Evolutionary conservation across 192 early-diverging fungal species (phyloP).

Genomic region (Phlyctochytrium planicorne): DNA sequence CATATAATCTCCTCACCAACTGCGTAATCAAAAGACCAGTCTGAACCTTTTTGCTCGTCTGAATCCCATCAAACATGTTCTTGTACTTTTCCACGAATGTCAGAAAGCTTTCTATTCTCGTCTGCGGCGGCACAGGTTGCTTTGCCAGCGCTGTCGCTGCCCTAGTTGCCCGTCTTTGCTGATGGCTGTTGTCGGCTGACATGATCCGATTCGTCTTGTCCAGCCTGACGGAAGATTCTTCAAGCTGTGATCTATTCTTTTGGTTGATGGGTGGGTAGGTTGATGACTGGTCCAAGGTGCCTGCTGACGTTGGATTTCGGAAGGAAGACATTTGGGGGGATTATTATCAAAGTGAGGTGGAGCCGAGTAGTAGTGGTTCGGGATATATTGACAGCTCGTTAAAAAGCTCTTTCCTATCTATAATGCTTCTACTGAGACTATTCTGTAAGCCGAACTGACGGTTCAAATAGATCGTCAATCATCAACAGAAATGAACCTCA

Average conservation of each 20-base stretch:
- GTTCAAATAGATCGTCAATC: too few relatives aligned
- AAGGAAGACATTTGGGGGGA: too few relatives aligned
- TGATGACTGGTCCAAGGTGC: too few relatives aligned
- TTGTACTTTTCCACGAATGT: not conserved
- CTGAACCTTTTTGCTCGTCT: not conserved
- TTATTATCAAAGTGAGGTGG: too few relatives aligned
- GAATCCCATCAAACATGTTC: not conserved
- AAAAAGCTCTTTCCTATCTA: too few relatives aligned
- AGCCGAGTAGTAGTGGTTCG: too few relatives aligned
- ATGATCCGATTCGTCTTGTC: not conserved
- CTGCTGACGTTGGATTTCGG: too few relatives aligned
- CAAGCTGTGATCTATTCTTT: not conserved
- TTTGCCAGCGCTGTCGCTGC: not conserved
- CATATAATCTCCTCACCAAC: not conserved
- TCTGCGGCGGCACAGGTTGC: not conserved
- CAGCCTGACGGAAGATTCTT: not conserved
- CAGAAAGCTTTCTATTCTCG: not conserved
- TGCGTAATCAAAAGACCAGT: not conserved
- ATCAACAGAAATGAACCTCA: too few relatives aligned
- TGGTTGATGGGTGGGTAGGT: not conserved
- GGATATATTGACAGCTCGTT: too few relatives aligned
- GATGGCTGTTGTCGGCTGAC: not conserved
- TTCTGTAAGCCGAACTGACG: too few relatives aligned
- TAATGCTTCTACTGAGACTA: too few relatives aligned
- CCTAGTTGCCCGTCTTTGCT: not conserved